Conservation (phyloP, 2,329 filamentous ascomycete species). For the Penicillium freii region DNA sequence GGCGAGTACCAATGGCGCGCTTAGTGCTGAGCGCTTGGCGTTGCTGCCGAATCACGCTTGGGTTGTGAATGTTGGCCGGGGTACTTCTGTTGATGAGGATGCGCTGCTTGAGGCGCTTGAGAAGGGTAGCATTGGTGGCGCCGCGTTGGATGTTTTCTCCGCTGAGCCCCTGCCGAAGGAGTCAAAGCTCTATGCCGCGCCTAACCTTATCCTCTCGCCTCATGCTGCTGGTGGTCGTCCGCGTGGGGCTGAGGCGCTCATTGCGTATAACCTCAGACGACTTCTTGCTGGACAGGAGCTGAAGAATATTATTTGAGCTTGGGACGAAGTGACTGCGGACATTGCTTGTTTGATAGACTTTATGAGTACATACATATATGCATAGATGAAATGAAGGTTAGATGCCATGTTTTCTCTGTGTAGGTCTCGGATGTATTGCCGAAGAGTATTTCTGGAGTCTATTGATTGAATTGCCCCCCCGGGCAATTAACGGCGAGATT, state of each 20-base stretch:
- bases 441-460: not conserved
- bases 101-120: conserved; percentile 22
- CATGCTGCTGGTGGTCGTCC: conserved; percentile 46
- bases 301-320: conserved; percentile 48
- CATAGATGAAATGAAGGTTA: not conserved
- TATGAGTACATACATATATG: not conserved
- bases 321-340: not conserved
- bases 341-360: not conserved
- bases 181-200: conserved; percentile 22
- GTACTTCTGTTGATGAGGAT: conserved; percentile 24
- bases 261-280: conserved; percentile 60
- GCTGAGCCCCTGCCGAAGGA: conserved; percentile 21
- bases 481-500: not conserved
- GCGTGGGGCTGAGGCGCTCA: conserved; percentile 54
- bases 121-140: conserved; percentile 22
- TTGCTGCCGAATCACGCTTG: conserved; percentile 54
- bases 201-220: conserved; percentile 23
- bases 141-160: conserved; percentile 25
- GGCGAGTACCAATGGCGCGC: conserved; percentile 55
- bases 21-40: conserved; percentile 55
- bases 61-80: conserved; percentile 25
- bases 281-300: conserved; percentile 60
- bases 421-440: not conserved
- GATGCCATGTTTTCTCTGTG: not conserved
- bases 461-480: not conserved